A percentile compares a stretch with the other conserved stretches of the same genome.
phyloP scores from a whole-genome alignment of 108 stramenopile genomes.

The Parmales sp. region DNA sequence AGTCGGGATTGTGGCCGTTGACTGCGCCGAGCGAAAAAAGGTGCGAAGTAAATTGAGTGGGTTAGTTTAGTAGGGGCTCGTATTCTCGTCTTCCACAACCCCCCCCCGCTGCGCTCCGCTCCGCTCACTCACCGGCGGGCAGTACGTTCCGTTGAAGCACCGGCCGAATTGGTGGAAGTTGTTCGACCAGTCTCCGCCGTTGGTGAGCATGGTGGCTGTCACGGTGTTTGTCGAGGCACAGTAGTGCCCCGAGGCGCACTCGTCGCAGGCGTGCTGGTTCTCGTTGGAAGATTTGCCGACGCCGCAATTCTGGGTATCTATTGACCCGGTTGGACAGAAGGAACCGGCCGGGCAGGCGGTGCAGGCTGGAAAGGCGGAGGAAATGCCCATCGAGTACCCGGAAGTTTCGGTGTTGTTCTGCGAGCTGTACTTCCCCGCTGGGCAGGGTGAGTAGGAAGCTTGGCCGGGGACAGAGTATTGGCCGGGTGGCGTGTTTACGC shows the following conservation, averaged over 20 bases:
- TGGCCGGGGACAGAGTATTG: conserved; percentile 18
- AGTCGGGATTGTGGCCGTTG: background rate
- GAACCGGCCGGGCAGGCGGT: conserved; percentile 32
- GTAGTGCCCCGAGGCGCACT: conserved; percentile 34
- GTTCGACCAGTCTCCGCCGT: conserved; percentile 13
- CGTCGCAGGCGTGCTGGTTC: conserved; percentile 16
- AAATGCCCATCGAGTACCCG: background rate
- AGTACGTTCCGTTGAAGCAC: conserved; percentile 31
- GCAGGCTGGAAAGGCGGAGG: conserved; percentile 4
- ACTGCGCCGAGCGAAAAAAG: too few species aligned
- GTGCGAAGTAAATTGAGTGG: too few species aligned
- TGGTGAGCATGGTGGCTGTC: conserved; percentile 9
- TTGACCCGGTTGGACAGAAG: conserved; percentile 18
- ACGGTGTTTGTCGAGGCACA: conserved; percentile 18
- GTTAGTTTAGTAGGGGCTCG: too few species aligned
- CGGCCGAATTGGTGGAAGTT: background rate
- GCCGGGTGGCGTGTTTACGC: conserved; percentile 24
- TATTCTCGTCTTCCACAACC: too few species aligned
- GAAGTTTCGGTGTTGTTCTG: conserved; percentile 12
- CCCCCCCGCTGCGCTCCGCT: too few species aligned
- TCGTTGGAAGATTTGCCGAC: conserved; percentile 8
- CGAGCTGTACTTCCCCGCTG: conserved; percentile 25
- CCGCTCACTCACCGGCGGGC: conserved; percentile 20
- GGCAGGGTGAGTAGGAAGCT: conserved; percentile 13
- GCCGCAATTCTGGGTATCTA: conserved; percentile 12